A percentile compares a stretch with the other conserved stretches of the same genome.
These are phyloP conservation scores for Hibiscus syriacus DNA, from an alignment of 345 rosid genomes.

Conservation along the genomic window DNA sequence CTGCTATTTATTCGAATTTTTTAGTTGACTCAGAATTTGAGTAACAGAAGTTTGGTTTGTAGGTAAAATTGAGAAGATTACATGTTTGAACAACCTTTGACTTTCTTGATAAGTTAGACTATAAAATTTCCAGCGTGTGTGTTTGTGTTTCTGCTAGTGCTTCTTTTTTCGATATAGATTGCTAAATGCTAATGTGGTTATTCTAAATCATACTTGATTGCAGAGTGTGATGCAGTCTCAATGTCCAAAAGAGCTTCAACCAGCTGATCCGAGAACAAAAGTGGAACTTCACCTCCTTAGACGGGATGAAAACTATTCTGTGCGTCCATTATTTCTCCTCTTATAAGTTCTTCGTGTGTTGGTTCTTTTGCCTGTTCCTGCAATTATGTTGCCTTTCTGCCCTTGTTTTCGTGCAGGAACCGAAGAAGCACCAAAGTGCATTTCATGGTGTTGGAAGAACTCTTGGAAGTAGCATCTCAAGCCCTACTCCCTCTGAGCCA, in stretches of 20 bases:
- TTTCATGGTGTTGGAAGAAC: conserved; percentile 64
- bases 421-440: conserved; percentile 30
- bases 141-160: background rate
- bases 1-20: background rate
- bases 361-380: background rate
- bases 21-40: background rate
- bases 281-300: conserved; percentile 69
- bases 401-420: conserved; percentile 30
- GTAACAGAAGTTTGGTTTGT: background rate
- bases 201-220: conserved; percentile 11
- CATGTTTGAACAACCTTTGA: background rate
- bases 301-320: conserved; percentile 62
- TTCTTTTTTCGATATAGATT: background rate
- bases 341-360: background rate
- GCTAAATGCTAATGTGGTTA: background rate
- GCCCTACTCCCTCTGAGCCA: conserved; percentile 25
- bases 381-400: background rate
- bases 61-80: background rate
- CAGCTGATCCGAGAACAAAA: conserved; percentile 46
- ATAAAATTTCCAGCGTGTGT: background rate
- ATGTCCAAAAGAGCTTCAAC: conserved; percentile 82
- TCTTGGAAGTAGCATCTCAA: conserved; percentile 28
- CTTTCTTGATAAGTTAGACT: background rate
- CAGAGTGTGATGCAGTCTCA: conserved; percentile 72
- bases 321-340: conserved; percentile 17